Base-by-base conservation (phyloP, 2,329 filamentous ascomycete genomes). In the Paraphaeosphaeria sporulosa region DNA sequence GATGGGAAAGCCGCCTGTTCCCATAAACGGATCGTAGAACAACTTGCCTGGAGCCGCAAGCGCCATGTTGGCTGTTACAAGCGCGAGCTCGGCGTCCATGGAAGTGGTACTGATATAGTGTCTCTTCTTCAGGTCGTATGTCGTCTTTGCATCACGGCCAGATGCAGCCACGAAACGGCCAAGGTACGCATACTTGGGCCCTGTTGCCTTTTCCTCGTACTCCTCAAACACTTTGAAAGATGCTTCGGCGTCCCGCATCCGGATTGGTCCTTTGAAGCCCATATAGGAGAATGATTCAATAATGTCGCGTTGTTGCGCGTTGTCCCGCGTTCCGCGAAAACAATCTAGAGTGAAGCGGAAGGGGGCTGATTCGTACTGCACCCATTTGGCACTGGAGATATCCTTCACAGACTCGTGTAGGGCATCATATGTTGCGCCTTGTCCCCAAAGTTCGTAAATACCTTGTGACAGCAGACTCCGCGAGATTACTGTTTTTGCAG, bases 11-110 rank as follows among this genome's bases (percentile, higher is more conserved):
- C 93, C 94, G 5, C 94, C 95, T 0, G 95, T 98, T 4, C 95
- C 95, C 60, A 95, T 93, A 73, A 99, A 99, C 0, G 95, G 95
- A 69, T 99, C 95, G 71, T 94, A 97, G 70, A 96, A 92, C 2
- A 98, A 75, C 73, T 92, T 96, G 0, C 93, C 94, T 0, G 93
- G 91, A 0, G 82, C 89, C 0, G 93, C 93, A 15, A 92, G 86
- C 0, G 92, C 92, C 67, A 99, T 88, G 72, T 98, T 99, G 1
- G 94, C 95, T 0, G 94, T 97, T 23, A 99, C 82, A 0, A 99
- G 85, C 13, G 93, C 92, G 46, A 99, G 84, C 76, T 98, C 95
- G 0, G 94, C 91, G 75, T 99, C 95, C 95, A 99, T 98, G 48
- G 92, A 95, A 0, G 95, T 99, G 0, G 94, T 98, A 67, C 91